These are phyloP conservation scores for Neopestalotiopsis rosae DNA, from an alignment of 2,329 filamentous ascomycete genomes.

Conservation along the genomic window DNA sequence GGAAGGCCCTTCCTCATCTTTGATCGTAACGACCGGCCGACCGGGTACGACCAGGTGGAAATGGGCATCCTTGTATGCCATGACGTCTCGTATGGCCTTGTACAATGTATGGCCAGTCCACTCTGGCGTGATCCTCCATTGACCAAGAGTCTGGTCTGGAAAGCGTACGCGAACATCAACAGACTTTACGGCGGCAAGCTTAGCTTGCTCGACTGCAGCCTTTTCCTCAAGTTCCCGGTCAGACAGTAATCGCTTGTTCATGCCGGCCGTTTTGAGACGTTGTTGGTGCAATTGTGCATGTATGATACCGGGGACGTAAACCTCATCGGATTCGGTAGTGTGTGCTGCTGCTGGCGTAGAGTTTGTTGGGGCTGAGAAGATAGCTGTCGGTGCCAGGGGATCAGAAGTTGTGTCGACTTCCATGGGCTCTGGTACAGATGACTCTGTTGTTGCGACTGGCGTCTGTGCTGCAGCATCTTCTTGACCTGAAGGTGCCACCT, in stretches of 20 bases:
- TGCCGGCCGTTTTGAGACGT: conserved; percentile 62
- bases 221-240: conserved; percentile 81
- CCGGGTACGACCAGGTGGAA: conserved; percentile 76
- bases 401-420: conserved; percentile 38
- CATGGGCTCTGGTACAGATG: conserved; percentile 32
- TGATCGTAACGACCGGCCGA: conserved; percentile 50
- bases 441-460: neutral
- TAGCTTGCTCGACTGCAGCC: conserved; percentile 68
- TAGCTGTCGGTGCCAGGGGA: conserved; percentile 57
- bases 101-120: conserved; percentile 78
- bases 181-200: conserved; percentile 67
- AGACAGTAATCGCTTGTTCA: conserved; percentile 80
- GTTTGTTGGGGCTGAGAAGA: conserved; percentile 81
- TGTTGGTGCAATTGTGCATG: conserved; percentile 79
- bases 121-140: conserved; percentile 70
- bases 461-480: neutral
- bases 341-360: conserved; percentile 77
- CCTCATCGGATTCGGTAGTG: conserved; percentile 69
- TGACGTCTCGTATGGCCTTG: conserved; percentile 72
- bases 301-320: conserved; percentile 77
- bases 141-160: conserved; percentile 81
- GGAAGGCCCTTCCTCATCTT: conserved; percentile 48
- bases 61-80: conserved; percentile 66
- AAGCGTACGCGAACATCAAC: conserved; percentile 84
- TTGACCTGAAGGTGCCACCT: conserved; percentile 15